Evolutionary conservation across 2,329 filamentous ascomycete genomes (phyloP).

Genomic region (Fusarium pseudonygamai): DNA sequence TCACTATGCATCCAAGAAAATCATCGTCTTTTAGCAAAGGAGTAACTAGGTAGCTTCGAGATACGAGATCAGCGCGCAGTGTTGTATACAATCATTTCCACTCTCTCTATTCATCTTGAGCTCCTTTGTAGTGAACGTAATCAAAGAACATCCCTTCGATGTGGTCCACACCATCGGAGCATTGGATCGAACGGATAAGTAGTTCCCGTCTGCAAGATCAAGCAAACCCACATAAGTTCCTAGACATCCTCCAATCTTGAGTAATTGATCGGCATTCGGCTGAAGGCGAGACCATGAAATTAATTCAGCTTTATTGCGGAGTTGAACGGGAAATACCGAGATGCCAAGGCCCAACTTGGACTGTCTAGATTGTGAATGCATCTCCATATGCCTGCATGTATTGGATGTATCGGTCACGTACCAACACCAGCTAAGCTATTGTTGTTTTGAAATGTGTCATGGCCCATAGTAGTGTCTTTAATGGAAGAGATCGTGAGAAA

Average conservation of each 20-base stretch:
- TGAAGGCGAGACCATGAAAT: not conserved
- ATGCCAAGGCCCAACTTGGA: not conserved
- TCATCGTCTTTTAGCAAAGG: not conserved
- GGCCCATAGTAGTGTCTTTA: not conserved
- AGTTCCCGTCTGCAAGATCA: not conserved
- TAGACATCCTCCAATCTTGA: not conserved
- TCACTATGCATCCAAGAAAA: not conserved
- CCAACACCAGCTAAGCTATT: not conserved
- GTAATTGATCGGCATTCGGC: not conserved
- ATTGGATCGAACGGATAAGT: not conserved
- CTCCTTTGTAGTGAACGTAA: not conserved
- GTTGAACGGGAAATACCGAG: not conserved
- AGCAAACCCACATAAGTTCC: not conserved
- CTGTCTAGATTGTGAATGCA: not conserved
- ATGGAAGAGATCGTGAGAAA: conserved; percentile 2
- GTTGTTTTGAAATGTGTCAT: not conserved
- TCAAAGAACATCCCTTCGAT: not conserved
- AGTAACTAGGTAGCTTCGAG: not conserved
- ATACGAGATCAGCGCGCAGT: not conserved
- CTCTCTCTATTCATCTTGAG: not conserved
- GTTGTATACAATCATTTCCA: not conserved
- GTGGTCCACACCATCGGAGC: not conserved
- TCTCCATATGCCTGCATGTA: not conserved
- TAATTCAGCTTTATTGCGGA: not conserved
- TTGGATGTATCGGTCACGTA: conserved; percentile 4